Evolutionary conservation across 306 rosid genomes (phyloP).

Genomic region (Albizia julibrissin): DNA sequence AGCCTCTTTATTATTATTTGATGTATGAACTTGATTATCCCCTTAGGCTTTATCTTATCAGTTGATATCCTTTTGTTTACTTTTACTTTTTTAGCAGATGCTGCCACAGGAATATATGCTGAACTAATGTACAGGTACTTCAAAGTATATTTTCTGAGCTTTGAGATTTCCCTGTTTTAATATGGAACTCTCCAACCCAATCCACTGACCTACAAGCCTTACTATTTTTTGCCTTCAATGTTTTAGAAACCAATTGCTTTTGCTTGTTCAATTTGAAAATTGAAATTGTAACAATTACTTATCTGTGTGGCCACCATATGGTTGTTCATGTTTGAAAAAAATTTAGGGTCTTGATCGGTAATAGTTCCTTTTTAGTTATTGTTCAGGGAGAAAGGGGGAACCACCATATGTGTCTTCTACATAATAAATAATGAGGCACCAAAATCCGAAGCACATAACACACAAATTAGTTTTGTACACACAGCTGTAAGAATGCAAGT

Average conservation of each 20-base stretch:
- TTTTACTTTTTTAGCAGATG: constrained; percentile 55
- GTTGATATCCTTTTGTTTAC: constrained; percentile 22
- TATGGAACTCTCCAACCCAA: background rate
- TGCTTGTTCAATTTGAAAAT: constrained; percentile 1
- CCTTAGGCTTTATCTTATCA: background rate
- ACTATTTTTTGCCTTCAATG: background rate
- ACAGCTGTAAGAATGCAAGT: background rate
- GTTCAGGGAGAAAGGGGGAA: background rate
- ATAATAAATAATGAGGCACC: background rate
- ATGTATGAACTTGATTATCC: constrained; percentile 8
- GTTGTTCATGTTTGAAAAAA: background rate
- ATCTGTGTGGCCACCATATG: background rate
- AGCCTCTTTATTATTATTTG: background rate
- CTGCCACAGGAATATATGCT: constrained; percentile 89
- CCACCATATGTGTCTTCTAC: background rate
- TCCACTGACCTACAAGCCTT: background rate
- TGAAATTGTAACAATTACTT: background rate
- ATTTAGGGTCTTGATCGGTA: background rate
- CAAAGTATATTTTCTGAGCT: constrained; percentile 22
- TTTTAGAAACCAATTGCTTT: background rate
- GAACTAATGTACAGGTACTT: constrained; percentile 74
- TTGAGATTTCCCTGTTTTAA: constrained; percentile 5
- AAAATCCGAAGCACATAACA: background rate
- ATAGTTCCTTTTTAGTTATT: background rate
- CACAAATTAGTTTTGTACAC: background rate